A percentile compares a stretch with the other conserved stretches of the same genome.
Evolutionary conservation across 2,329 filamentous ascomycete species (phyloP).

Genomic region (Ophidiomyces ophidiicola): DNA sequence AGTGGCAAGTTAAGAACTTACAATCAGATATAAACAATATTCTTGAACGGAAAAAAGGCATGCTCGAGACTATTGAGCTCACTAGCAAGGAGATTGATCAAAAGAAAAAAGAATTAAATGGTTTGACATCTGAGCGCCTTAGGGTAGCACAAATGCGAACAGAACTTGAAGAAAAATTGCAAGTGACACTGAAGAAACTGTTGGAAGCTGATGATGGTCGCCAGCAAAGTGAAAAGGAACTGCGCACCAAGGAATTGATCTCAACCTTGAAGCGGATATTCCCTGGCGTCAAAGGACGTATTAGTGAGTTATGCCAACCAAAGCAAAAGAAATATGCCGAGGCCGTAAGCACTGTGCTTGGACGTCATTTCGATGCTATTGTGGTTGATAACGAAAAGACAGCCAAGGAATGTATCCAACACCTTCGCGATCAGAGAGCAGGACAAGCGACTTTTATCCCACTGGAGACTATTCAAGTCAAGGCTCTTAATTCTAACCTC

Average conservation of each 20-base stretch:
- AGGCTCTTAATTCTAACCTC: constrained; percentile 74
- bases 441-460: constrained; percentile 89
- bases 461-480: constrained; percentile 93
- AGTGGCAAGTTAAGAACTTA: constrained; percentile 61
- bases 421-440: constrained; percentile 79
- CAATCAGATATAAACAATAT: constrained; percentile 59
- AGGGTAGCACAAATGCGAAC: constrained; percentile 69
- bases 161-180: constrained; percentile 84
- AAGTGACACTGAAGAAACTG: constrained; percentile 68
- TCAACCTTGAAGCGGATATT: constrained; percentile 79
- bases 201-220: constrained; percentile 72
- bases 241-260: constrained; percentile 68
- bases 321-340: constrained; percentile 96
- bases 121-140: constrained; percentile 69
- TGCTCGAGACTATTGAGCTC: constrained; percentile 52
- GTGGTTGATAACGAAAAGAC: constrained; percentile 93
- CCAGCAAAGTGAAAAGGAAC: constrained; percentile 73
- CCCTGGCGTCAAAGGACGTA: constrained; percentile 77
- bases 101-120: constrained; percentile 86
- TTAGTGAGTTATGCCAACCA: constrained; percentile 84
- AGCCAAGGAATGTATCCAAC: constrained; percentile 84
- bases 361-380: constrained; percentile 85
- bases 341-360: constrained; percentile 82
- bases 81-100: constrained; percentile 64
- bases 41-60: constrained; percentile 52